Percentiles rank a stretch among this genome's conserved stretches.
phyloP scores from a whole-genome alignment of 148 eudicot genomes.

The Beta vulgaris region DNA sequence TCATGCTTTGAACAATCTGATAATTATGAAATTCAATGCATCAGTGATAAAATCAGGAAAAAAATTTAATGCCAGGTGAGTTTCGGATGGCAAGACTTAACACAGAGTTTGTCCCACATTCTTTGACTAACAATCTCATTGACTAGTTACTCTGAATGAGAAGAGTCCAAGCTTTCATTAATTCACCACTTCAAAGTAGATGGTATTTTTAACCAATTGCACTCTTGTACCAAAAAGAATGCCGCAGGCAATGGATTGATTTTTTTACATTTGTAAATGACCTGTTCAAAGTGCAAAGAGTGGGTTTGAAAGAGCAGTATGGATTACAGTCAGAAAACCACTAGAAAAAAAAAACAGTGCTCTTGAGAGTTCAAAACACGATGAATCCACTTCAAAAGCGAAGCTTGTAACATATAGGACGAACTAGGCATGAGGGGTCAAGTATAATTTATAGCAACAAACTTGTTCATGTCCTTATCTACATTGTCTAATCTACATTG shows the following conservation, averaged over 20 bases:
- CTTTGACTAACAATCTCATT: neutral
- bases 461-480: too few relatives aligned
- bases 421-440: neutral
- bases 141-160: neutral
- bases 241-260: neutral
- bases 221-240: neutral
- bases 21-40: neutral
- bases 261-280: neutral
- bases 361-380: neutral
- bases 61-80: neutral
- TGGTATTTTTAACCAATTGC: neutral
- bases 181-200: neutral
- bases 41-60: neutral
- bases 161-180: neutral
- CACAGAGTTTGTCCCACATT: neutral
- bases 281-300: neutral
- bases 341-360: too few relatives aligned
- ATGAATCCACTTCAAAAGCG: neutral
- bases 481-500: too few relatives aligned
- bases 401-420: neutral
- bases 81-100: neutral
- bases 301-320: neutral
- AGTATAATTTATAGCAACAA: neutral
- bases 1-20: conserved; percentile 76
- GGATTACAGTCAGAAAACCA: neutral